Conservation (phyloP, 148 eudicot genomes). For the Dianthus caryophyllus region DNA sequence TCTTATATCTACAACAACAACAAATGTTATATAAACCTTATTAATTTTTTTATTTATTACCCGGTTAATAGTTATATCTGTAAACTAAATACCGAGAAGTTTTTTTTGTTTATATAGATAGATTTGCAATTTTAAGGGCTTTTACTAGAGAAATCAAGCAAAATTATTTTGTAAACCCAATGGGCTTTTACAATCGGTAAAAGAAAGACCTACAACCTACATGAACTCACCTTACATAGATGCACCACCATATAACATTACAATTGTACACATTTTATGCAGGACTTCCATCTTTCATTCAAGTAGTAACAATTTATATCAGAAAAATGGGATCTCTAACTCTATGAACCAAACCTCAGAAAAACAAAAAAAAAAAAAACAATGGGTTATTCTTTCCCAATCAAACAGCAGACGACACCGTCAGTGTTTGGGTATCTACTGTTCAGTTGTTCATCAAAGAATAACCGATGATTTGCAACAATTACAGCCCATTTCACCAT, state of each 20-base stretch:
- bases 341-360: conserved; percentile 4
- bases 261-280: conserved; percentile 24
- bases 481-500: conserved; percentile 22
- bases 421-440: neutral
- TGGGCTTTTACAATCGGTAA: conserved; percentile 31
- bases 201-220: conserved; percentile 17
- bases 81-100: too few relatives aligned
- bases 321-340: conserved; percentile 19
- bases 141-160: conserved; percentile 13
- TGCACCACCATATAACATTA: conserved; percentile 9
- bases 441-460: conserved; percentile 9
- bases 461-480: conserved; percentile 11
- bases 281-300: conserved; percentile 23
- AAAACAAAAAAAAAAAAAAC: conserved; percentile 2
- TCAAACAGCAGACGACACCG: neutral
- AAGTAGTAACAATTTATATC: conserved; percentile 32
- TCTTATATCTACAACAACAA: too few relatives aligned
- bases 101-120: too few relatives aligned
- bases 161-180: conserved; percentile 12
- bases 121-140: too few relatives aligned
- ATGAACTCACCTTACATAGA: conserved; percentile 13
- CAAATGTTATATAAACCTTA: too few relatives aligned
- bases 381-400: conserved; percentile 15
- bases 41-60: too few relatives aligned
- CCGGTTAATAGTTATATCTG: too few relatives aligned